Percentiles rank a stretch among this genome's conserved stretches.
phyloP scores from a whole-genome alignment of 345 rosid species.

The Camelina laxa region DNA sequence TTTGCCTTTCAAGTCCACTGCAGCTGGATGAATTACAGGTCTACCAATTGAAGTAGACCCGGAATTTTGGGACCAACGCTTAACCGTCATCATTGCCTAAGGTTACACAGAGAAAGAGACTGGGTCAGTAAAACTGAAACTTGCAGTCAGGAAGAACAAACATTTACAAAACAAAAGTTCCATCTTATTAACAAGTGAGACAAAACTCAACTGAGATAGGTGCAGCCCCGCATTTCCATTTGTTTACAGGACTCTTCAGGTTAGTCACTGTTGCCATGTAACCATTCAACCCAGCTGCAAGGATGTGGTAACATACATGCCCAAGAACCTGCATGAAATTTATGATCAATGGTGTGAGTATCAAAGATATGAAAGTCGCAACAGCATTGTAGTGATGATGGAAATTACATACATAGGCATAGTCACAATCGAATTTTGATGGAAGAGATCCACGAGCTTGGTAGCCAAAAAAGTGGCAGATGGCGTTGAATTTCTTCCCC shows the following conservation, averaged over 20 bases:
- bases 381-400: constrained; percentile 16
- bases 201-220: constrained; percentile 76
- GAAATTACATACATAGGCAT: constrained; percentile 74
- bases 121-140: constrained; percentile 23
- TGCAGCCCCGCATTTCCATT: constrained; percentile 97
- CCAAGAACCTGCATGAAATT: constrained; percentile 73
- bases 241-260: constrained; percentile 82
- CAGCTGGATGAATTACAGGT: constrained; percentile 91
- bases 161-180: neutral
- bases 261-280: constrained; percentile 96
- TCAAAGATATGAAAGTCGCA: neutral
- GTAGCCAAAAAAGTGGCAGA: constrained; percentile 97
- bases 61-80: constrained; percentile 85
- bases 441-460: constrained; percentile 99
- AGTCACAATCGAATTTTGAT: constrained; percentile 94
- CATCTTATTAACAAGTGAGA: neutral
- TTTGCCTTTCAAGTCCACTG: constrained; percentile 92
- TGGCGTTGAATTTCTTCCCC: constrained; percentile 93
- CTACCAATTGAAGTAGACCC: constrained; percentile 72
- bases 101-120: constrained; percentile 19
- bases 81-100: constrained; percentile 95
- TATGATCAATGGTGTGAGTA: constrained; percentile 10
- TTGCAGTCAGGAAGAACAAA: neutral
- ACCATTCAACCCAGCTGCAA: constrained; percentile 93
- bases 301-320: constrained; percentile 85